Conservation (phyloP, 805 yeast species). For the Cyberlindnera japonica region DNA sequence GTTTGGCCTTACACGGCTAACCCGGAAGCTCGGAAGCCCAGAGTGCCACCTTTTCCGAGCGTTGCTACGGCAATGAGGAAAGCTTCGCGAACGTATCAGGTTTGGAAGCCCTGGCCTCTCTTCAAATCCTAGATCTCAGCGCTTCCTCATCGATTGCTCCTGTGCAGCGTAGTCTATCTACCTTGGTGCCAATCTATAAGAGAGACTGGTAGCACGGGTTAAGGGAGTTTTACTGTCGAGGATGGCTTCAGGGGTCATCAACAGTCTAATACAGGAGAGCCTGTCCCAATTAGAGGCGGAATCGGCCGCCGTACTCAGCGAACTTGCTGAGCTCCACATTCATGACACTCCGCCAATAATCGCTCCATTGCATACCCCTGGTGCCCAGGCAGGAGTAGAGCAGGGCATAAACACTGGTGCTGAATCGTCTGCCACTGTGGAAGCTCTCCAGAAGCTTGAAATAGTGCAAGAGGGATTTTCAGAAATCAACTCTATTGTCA, state of each 20-base stretch:
- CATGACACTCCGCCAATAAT: slow-evolving; percentile 5
- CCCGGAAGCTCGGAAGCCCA: no score
- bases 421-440: not conserved
- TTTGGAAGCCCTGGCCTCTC: no score
- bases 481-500: slow-evolving; percentile 3
- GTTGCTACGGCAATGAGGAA: no score
- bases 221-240: not conserved
- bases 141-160: no score
- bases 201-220: no score
- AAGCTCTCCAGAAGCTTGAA: slow-evolving; percentile 2
- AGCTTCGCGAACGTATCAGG: no score
- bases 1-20: no score
- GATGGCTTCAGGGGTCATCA: slow-evolving; percentile 20
- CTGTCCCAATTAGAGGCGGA: slow-evolving; percentile 11
- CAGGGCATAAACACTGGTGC: not conserved
- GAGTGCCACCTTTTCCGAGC: no score
- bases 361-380: not conserved
- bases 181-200: no score
- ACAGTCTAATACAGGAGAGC: slow-evolving; percentile 16
- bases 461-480: slow-evolving; percentile 7
- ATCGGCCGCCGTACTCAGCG: slow-evolving; percentile 13
- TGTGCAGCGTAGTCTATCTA: no score
- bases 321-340: slow-evolving; percentile 18
- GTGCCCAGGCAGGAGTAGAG: not conserved
- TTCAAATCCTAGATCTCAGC: no score